Conservation (phyloP, 306 rosid genomes). For the Cyclanthera cordifolia region DNA sequence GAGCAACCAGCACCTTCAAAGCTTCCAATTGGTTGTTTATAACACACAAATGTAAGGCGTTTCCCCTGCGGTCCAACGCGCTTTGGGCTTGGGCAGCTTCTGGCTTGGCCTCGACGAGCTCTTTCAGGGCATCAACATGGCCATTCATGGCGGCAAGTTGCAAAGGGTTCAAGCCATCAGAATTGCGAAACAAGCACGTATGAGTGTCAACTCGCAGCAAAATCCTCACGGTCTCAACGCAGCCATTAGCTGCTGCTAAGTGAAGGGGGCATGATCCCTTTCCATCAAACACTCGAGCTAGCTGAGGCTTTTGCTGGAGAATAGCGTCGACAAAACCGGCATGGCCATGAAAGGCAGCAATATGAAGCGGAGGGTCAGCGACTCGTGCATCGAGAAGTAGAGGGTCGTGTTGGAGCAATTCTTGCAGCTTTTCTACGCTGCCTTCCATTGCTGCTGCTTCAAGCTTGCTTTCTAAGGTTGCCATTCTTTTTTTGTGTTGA, state of each 20-base stretch:
- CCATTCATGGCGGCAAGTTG: slow-evolving; percentile 26
- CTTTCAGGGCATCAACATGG: slow-evolving; percentile 14
- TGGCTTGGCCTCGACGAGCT: slow-evolving; percentile 11
- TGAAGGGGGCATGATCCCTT: slow-evolving; percentile 22
- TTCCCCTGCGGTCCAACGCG: slow-evolving; percentile 18
- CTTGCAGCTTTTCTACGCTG: neutral
- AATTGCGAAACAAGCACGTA: slow-evolving; percentile 12
- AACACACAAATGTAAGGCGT: slow-evolving; percentile 23
- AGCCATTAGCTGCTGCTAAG: slow-evolving; percentile 20
- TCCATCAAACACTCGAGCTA: slow-evolving; percentile 18
- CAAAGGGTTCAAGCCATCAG: slow-evolving; percentile 23
- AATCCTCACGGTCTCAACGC: slow-evolving; percentile 6
- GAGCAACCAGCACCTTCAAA: slow-evolving; percentile 16
- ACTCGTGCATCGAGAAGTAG: slow-evolving; percentile 12
- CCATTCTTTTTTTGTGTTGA: neutral
- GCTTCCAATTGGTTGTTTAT: slow-evolving; percentile 21
- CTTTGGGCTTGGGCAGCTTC: slow-evolving; percentile 17
- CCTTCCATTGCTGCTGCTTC: neutral
- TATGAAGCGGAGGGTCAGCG: slow-evolving; percentile 21
- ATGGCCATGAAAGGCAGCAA: slow-evolving; percentile 19
- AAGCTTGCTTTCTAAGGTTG: neutral
- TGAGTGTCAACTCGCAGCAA: slow-evolving; percentile 11
- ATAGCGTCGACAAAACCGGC: slow-evolving; percentile 7
- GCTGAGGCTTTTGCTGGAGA: slow-evolving; percentile 18
- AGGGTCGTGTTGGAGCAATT: slow-evolving; percentile 19